Conservation (phyloP, 495 filamentous ascomycete genomes). For the Sphaerosporella brunnea region DNA sequence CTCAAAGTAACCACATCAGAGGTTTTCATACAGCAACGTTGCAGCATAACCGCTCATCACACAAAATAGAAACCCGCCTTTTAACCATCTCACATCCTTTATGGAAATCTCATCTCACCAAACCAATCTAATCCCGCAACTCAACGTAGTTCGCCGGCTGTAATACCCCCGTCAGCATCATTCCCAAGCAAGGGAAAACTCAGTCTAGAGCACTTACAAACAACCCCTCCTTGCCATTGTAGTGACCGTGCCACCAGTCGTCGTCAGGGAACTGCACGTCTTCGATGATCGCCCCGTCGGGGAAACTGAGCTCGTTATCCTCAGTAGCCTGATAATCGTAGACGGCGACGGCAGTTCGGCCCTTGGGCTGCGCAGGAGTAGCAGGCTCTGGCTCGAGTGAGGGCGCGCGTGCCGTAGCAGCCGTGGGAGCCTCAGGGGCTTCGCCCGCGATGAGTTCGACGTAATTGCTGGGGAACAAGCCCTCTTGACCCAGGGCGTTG, state of each 20-base stretch:
- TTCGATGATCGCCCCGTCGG: slow-evolving; percentile 61
- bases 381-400: slow-evolving; percentile 21
- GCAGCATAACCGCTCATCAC: too few species aligned
- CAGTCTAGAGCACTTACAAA: too few species aligned
- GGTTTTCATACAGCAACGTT: too few species aligned
- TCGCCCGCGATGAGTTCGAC: slow-evolving; percentile 68
- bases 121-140: slow-evolving; percentile 27
- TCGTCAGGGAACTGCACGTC: slow-evolving; percentile 77
- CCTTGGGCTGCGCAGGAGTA: slow-evolving; percentile 27
- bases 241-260: slow-evolving; percentile 94
- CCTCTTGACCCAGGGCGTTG: slow-evolving; percentile 60
- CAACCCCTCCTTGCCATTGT: slow-evolving; percentile 59
- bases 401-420: slow-evolving; percentile 24
- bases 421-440: slow-evolving; percentile 26
- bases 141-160: slow-evolving; percentile 34
- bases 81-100: too few species aligned
- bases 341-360: slow-evolving; percentile 57
- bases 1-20: too few species aligned
- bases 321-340: slow-evolving; percentile 98
- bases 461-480: slow-evolving; percentile 92
- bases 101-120: not conserved
- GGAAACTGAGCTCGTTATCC: slow-evolving; percentile 91
- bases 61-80: too few species aligned
- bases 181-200: slow-evolving; percentile 1
- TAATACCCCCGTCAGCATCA: slow-evolving; percentile 7